These are phyloP conservation scores for Microdochium trichocladiopsis DNA, from an alignment of 2,329 filamentous ascomycete species.

Conservation along the genomic window DNA sequence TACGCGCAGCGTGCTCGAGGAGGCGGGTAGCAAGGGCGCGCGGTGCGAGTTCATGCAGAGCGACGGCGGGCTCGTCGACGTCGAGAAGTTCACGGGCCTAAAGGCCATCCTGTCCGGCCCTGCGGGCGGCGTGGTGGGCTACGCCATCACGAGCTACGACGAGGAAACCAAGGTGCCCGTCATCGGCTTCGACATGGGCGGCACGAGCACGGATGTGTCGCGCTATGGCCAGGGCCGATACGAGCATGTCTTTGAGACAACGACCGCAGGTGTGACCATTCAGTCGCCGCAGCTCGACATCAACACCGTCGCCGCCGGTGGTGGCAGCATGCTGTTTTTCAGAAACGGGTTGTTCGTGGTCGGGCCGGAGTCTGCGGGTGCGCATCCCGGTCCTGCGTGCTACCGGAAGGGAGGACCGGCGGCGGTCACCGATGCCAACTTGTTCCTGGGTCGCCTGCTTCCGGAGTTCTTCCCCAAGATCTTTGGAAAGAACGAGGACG, in stretches of 20 bases:
- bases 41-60: slow-evolving; percentile 95
- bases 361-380: slow-evolving; percentile 81
- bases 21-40: slow-evolving; percentile 59
- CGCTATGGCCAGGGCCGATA: slow-evolving; percentile 79
- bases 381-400: slow-evolving; percentile 84
- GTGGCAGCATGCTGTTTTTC: slow-evolving; percentile 80
- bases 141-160: slow-evolving; percentile 87
- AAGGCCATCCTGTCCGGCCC: slow-evolving; percentile 83
- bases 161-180: slow-evolving; percentile 74
- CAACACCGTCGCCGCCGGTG: slow-evolving; percentile 89
- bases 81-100: slow-evolving; percentile 76
- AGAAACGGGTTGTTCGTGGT: slow-evolving; percentile 86
- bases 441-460: slow-evolving; percentile 75
- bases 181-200: slow-evolving; percentile 89
- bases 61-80: slow-evolving; percentile 67
- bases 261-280: slow-evolving; percentile 88
- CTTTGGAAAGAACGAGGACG: slow-evolving; percentile 82
- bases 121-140: slow-evolving; percentile 89
- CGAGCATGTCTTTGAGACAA: slow-evolving; percentile 92
- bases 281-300: slow-evolving; percentile 90
- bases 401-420: slow-evolving; percentile 85
- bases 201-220: slow-evolving; percentile 87
- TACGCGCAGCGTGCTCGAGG: slow-evolving; percentile 63
- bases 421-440: slow-evolving; percentile 89
- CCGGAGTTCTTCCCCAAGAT: slow-evolving; percentile 95